These are phyloP conservation scores for Blastobotrys niveus DNA, from an alignment of 1,139 yeast genomes.

Conservation along the genomic window DNA sequence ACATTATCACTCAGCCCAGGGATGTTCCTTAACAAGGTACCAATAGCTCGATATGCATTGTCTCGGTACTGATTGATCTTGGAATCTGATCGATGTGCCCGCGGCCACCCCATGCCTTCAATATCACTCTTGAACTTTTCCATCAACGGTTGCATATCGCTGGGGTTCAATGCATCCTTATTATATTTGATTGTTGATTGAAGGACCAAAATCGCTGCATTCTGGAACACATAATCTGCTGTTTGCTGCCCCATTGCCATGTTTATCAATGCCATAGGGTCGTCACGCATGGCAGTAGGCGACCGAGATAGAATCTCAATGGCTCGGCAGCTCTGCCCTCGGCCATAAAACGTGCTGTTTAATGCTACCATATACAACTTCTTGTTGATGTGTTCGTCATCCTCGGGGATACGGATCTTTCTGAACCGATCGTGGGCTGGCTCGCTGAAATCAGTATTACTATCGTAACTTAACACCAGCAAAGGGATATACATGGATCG, in stretches of 20 bases:
- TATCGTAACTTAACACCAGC: constrained; percentile 61
- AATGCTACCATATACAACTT: constrained; percentile 34
- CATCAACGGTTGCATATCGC: neutral
- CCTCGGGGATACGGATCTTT: neutral
- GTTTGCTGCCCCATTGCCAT: too few species aligned
- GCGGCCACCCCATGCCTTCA: constrained; percentile 35
- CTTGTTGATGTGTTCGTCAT: constrained; percentile 35
- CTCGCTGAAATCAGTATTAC: constrained; percentile 49
- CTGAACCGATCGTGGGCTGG: constrained; percentile 25
- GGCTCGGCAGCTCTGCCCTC: neutral
- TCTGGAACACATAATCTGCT: too few species aligned
- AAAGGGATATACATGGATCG: constrained; percentile 36
- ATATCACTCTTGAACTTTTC: constrained; percentile 24
- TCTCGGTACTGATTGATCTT: constrained; percentile 37
- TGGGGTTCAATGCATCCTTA: too few species aligned
- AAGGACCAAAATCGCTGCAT: too few species aligned
- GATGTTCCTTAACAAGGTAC: constrained; percentile 52
- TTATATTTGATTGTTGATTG: too few species aligned
- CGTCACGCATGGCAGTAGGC: too few species aligned
- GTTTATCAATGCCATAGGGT: too few species aligned
- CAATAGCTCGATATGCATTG: constrained; percentile 71
- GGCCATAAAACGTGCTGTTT: constrained; percentile 1
- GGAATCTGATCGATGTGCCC: constrained; percentile 1
- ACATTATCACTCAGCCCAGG: constrained; percentile 38
- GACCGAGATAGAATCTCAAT: neutral